Conservation (phyloP, 2,329 filamentous ascomycete species). For the Fusarium sp. region DNA sequence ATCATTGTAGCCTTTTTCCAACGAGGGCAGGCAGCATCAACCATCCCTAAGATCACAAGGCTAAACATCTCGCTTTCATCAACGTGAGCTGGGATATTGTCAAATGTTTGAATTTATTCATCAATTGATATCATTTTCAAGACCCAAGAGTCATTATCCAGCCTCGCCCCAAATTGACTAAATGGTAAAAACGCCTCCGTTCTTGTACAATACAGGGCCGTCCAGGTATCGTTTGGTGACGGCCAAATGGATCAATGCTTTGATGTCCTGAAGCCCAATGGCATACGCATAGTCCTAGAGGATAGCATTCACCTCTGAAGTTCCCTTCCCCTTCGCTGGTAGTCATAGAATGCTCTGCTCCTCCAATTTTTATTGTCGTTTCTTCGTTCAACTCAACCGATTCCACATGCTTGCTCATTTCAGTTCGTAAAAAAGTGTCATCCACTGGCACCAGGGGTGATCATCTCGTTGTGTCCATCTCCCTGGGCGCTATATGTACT, state of each 20-base stretch:
- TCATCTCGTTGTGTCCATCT: neutral
- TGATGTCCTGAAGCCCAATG: slow-evolving; percentile 10
- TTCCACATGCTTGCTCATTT: slow-evolving; percentile 32
- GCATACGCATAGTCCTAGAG: slow-evolving; percentile 3
- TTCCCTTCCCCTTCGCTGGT: slow-evolving; percentile 14
- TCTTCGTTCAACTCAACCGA: slow-evolving; percentile 14
- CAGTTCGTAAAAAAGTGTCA: slow-evolving; percentile 25
- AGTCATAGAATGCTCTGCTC: slow-evolving; percentile 24
- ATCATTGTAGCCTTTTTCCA: neutral
- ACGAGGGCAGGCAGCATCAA: neutral
- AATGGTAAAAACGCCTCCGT: slow-evolving; percentile 37
- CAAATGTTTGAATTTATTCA: neutral
- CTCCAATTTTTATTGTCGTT: slow-evolving; percentile 20
- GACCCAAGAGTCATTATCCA: slow-evolving; percentile 30
- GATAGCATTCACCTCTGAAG: slow-evolving; percentile 8
- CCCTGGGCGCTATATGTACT: neutral
- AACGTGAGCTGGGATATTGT: neutral
- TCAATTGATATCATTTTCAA: slow-evolving; percentile 29
- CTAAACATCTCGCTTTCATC: neutral
- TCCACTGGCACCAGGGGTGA: neutral
- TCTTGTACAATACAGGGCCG: slow-evolving; percentile 26
- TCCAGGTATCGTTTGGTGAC: slow-evolving; percentile 17
- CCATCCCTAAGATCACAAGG: neutral
- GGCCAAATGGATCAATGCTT: slow-evolving; percentile 6
- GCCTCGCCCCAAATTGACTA: slow-evolving; percentile 24